Evolutionary conservation across 2,329 filamentous ascomycete genomes (phyloP).

Genomic region (Clarireedia monteithiana): DNA sequence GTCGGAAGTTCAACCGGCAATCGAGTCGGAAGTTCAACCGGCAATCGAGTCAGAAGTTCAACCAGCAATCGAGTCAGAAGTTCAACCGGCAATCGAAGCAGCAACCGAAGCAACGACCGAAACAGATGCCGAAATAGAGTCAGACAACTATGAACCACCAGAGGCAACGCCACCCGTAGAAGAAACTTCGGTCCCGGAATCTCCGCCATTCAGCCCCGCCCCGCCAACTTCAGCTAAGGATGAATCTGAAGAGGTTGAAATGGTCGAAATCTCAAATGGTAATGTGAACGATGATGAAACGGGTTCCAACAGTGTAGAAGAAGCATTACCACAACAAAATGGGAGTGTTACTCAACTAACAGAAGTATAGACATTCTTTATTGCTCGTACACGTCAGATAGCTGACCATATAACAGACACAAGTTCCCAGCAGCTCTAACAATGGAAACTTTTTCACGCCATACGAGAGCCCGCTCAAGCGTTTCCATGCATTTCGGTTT

Average conservation of each 20-base stretch:
- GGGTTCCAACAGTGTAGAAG: conserved; percentile 13
- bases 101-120: no score
- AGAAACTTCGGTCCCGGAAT: conserved; percentile 18
- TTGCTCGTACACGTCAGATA: conserved; percentile 11
- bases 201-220: conserved; percentile 36
- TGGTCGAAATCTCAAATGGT: conserved; percentile 8
- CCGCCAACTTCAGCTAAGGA: conserved; percentile 29
- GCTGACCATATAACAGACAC: conserved; percentile 21
- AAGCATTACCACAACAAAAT: conserved; percentile 12
- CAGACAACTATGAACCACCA: conserved; percentile 50
- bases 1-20: no score
- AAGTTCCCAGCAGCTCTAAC: conserved; percentile 1
- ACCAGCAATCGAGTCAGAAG: no score
- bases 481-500: conserved; percentile 84
- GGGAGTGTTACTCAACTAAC: conserved; percentile 12
- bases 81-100: no score
- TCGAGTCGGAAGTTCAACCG: no score
- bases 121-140: conserved; percentile 23
- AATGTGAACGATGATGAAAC: conserved; percentile 9
- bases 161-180: conserved; percentile 30
- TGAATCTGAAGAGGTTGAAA: conserved; percentile 5
- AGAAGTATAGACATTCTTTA: conserved; percentile 20
- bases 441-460: conserved; percentile 37
- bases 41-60: no score
- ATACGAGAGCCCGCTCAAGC: conserved; percentile 76